phyloP scores from a whole-genome alignment of 805 yeast species.

The Blastobotrys parvus region DNA sequence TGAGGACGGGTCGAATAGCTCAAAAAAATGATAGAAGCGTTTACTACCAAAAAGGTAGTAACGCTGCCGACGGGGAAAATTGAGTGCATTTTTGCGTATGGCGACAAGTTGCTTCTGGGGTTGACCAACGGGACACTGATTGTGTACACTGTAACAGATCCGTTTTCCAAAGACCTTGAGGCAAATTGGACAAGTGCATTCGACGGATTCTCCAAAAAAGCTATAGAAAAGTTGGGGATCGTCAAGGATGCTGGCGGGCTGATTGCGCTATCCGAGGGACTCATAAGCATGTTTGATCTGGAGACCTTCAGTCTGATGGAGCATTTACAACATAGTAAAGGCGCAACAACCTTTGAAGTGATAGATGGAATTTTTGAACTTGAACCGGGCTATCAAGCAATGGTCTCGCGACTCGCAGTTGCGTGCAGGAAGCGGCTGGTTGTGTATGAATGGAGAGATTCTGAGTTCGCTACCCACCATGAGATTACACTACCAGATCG shows the following conservation, averaged over 20 bases:
- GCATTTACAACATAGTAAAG: conserved; percentile 28
- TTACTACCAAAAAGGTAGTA: not conserved
- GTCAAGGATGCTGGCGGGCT: conserved; percentile 28
- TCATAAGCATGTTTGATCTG: conserved; percentile 28
- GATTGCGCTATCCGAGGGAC: conserved; percentile 25
- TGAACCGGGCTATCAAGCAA: conserved; percentile 11
- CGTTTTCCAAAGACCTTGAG: conserved; percentile 12
- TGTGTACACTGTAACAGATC: conserved; percentile 19
- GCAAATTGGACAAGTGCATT: conserved; percentile 13
- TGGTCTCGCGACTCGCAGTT: conserved; percentile 24
- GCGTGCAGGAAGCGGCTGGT: conserved; percentile 19
- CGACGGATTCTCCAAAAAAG: conserved; percentile 16
- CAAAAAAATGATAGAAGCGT: not conserved
- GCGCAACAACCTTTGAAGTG: conserved; percentile 24
- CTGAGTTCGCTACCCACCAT: conserved; percentile 21
- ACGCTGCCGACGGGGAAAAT: conserved; percentile 2
- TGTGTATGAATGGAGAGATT: conserved; percentile 23
- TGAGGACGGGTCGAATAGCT: not conserved
- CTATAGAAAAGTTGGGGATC: conserved; percentile 29
- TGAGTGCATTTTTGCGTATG: conserved; percentile 15
- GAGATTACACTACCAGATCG: conserved; percentile 26
- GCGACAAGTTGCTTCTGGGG: conserved; percentile 24
- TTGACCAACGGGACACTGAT: conserved; percentile 22
- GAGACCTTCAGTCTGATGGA: conserved; percentile 27
- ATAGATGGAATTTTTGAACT: conserved; percentile 13